Conservation (phyloP, 2,329 filamentous ascomycete species). For the Chaetomium olivaceum region DNA sequence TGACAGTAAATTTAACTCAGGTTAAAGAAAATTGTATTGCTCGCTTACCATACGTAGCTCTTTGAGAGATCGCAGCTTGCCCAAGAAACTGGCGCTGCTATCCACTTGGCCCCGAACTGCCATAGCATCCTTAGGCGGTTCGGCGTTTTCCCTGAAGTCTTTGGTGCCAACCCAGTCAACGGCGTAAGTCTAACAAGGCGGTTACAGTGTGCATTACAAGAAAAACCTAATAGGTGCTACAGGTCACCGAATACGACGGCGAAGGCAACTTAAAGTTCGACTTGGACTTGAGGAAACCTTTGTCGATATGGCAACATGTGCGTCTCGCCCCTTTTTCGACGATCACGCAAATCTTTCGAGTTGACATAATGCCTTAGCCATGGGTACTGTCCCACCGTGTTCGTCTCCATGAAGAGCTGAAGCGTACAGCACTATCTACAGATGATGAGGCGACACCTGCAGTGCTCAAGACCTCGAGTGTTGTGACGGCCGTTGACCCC, state of each 20-base stretch:
- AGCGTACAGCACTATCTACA: slow-evolving; percentile 43
- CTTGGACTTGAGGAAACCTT: slow-evolving; percentile 39
- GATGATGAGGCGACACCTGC: slow-evolving; percentile 42
- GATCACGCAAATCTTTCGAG: neutral
- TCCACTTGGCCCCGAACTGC: slow-evolving; percentile 56
- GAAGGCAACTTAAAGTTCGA: slow-evolving; percentile 41
- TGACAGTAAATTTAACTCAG: slow-evolving; percentile 35
- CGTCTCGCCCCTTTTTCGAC: neutral
- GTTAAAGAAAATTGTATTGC: neutral
- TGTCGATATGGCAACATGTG: slow-evolving; percentile 48
- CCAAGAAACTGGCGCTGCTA: slow-evolving; percentile 55
- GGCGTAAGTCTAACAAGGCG: slow-evolving; percentile 30
- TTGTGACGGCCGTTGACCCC: slow-evolving; percentile 47
- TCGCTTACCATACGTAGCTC: slow-evolving; percentile 35
- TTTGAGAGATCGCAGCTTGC: slow-evolving; percentile 52
- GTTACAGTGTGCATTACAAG: neutral
- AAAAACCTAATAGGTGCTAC: neutral
- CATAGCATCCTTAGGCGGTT: slow-evolving; percentile 48
- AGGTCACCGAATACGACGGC: slow-evolving; percentile 42
- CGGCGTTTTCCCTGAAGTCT: slow-evolving; percentile 35
- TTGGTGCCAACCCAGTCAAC: slow-evolving; percentile 40
- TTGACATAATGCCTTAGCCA: slow-evolving; percentile 22
- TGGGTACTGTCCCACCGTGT: slow-evolving; percentile 56
- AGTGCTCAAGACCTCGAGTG: slow-evolving; percentile 43
- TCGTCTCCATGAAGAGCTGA: slow-evolving; percentile 52